Base-by-base conservation (phyloP, 2,329 filamentous ascomycete species). In the Uncinocarpus reesii region DNA sequence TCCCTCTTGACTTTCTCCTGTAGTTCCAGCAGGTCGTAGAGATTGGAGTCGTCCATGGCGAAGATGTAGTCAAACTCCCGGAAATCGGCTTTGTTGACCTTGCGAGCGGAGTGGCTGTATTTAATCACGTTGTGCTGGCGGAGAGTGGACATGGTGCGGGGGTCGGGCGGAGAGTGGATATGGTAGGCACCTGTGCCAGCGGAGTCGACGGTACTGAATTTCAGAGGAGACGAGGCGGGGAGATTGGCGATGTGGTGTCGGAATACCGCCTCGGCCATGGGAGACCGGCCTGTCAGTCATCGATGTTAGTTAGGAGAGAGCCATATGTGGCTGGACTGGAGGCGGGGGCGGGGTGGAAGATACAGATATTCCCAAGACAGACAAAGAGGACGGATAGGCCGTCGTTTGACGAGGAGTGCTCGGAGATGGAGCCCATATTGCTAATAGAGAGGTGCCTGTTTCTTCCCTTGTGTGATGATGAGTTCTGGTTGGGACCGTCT, bases 191-290 rank as follows among this genome's bases (percentile, higher is more conserved):
- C 86, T 15, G 92, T 98, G 42, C 92, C 92, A 65, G 86, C 92
- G 7, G 86, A 93, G 66, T 96, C 92, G 56, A 95, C 80, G 51
- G 71, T 71, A 13, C 70, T 71, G 60, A 95, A 79, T 38, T 46
- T 46, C 34, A 46, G 42, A 16, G 52, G 73, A 69, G 40, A 67
- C 71, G 58, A 75, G 71, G 59, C 79, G 80, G 72, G 40, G 76
- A 67, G 50, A 82, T 57, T 77, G 56, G 77, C 73, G 34, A 76
- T 76, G 34, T 92, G 70, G 52, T 81, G 78, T 50, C 80, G 79
- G 70, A 98, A 96, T 55, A 95, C 85, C 42, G 86, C 92, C 72
- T 96, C 90, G 38, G 89, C 87, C 92, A 98, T 96, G 26, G 92
- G 86, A 6, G 88, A 95, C 52, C 79, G 77, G 61, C 77, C 74